Conservation (phyloP, 352 stramenopile species). For the Globisporangium paddicum region DNA sequence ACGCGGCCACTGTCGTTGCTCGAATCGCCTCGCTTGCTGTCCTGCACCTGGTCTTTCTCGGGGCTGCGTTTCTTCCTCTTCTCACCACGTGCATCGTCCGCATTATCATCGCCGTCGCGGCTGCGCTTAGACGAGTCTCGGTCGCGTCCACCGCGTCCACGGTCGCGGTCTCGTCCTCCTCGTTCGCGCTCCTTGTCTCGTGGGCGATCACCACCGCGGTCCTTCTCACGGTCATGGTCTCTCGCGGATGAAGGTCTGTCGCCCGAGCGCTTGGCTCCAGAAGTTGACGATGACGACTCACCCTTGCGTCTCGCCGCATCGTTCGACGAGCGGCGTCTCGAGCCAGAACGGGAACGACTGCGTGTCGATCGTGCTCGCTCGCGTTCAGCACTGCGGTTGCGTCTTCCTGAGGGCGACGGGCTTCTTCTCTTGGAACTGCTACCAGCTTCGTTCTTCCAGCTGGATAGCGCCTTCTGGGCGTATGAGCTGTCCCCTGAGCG, state of each 20-base stretch:
- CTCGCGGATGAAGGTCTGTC: constrained; percentile 9
- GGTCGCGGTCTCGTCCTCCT: constrained; percentile 19
- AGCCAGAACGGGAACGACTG: constrained; percentile 31
- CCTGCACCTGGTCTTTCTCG: constrained; percentile 16
- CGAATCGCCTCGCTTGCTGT: constrained; percentile 28
- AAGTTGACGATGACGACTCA: constrained; percentile 14
- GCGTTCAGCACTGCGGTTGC: constrained; percentile 13
- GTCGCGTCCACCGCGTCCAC: constrained; percentile 20
- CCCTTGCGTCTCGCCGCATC: constrained; percentile 26
- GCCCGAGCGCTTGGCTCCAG: constrained; percentile 12
- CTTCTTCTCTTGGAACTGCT: constrained; percentile 7
- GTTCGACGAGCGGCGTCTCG: constrained; percentile 31
- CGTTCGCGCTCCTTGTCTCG: constrained; percentile 22
- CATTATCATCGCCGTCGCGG: constrained; percentile 17
- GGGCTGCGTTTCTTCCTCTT: constrained; percentile 23
- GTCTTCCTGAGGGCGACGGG: background rate
- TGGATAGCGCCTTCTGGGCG: constrained; percentile 3
- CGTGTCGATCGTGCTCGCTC: constrained; percentile 7
- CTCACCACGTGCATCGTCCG: constrained; percentile 11
- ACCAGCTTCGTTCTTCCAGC: constrained; percentile 2
- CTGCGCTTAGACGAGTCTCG: constrained; percentile 27
- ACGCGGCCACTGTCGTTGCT: constrained; percentile 33
- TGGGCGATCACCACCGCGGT: constrained; percentile 8
- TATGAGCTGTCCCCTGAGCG: constrained; percentile 1
- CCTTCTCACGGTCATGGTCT: constrained; percentile 7